phyloP scores from a whole-genome alignment of 2,329 filamentous ascomycete genomes.

The Colletotrichum sp. region DNA sequence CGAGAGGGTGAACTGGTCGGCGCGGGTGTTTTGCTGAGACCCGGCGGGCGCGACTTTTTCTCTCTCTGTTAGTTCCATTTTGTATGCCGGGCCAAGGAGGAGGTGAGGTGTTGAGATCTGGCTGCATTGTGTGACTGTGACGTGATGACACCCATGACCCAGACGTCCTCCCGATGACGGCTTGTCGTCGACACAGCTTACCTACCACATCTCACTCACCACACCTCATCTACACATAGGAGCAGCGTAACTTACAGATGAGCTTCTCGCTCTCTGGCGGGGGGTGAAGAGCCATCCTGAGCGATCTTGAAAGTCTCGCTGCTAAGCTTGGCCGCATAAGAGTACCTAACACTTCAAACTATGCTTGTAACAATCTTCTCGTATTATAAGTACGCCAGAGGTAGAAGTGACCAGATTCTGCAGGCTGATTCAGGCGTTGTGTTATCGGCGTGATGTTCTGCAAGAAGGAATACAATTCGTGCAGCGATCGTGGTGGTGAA shows the following conservation, averaged over 20 bases:
- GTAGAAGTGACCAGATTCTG: neutral
- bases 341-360: neutral
- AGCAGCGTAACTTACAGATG: conserved; percentile 46
- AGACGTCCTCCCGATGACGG: neutral
- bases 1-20: conserved; percentile 75
- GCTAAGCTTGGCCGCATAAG: conserved; percentile 12
- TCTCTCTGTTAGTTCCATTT: conserved; percentile 6
- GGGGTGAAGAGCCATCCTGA: conserved; percentile 50
- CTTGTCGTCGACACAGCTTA: neutral
- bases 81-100: neutral
- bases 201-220: neutral
- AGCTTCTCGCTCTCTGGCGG: conserved; percentile 46
- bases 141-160: neutral
- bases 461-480: neutral
- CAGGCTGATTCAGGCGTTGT: neutral
- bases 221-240: neutral
- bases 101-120: neutral
- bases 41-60: conserved; percentile 68
- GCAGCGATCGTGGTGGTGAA: neutral
- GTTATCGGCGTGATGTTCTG: neutral
- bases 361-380: neutral
- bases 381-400: neutral
- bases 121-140: neutral
- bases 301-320: conserved; percentile 8
- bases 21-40: conserved; percentile 63